Percentiles rank a stretch among this genome's conserved stretches.
These are phyloP conservation scores for Neocucurbitaria cava DNA, from an alignment of 2,329 filamentous ascomycete species.

Conservation along the genomic window DNA sequence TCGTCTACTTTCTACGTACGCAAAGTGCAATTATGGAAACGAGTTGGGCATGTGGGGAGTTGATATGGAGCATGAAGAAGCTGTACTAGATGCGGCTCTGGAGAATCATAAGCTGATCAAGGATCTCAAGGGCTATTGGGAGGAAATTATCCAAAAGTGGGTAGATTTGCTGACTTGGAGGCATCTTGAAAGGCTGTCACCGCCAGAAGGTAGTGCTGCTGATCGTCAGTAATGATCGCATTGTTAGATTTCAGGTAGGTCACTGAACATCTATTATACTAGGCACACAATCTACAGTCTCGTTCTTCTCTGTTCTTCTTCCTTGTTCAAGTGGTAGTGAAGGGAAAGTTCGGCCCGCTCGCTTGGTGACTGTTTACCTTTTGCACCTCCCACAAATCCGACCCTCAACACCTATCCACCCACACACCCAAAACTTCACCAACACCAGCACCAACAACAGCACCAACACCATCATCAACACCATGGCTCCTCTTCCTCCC, in stretches of 20 bases:
- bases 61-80: not conserved
- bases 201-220: constrained; percentile 3
- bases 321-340: not conserved
- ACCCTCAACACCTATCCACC: not conserved
- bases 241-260: not conserved
- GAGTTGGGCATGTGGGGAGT: not conserved
- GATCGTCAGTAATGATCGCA: not conserved
- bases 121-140: constrained; percentile 8
- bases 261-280: not conserved
- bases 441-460: not conserved
- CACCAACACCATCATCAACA: not conserved
- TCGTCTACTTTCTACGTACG: not conserved
- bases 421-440: not conserved
- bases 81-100: not conserved
- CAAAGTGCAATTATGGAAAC: not conserved
- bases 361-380: not conserved
- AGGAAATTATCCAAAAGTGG: constrained; percentile 5
- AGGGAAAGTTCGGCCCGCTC: not conserved
- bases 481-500: not conserved
- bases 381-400: not conserved
- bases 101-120: constrained; percentile 1
- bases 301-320: not conserved
- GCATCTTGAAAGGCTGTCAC: constrained; percentile 10
- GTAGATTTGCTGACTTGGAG: constrained; percentile 16
- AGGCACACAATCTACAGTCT: not conserved